Base-by-base conservation (phyloP, 2,329 filamentous ascomycete species). In the Parastagonospora nodorum region DNA sequence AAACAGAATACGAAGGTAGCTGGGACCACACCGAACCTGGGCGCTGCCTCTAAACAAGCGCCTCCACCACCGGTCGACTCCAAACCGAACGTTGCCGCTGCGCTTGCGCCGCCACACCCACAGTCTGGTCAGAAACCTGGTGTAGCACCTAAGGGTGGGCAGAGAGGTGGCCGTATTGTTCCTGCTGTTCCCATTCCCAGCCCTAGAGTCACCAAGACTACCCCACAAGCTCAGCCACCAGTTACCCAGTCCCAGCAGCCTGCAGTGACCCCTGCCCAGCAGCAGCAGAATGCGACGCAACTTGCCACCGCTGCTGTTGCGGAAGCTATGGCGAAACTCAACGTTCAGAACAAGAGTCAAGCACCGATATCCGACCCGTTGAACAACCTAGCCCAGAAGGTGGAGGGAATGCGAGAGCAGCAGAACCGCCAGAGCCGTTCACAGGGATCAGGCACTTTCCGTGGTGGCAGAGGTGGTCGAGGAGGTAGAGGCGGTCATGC, bases 291-390 rank as follows among this genome's bases (percentile, higher is more conserved):
- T 73, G 88, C 88, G 1, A 92, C 89, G 0, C 84, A 88, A 67
- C 85, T 87, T 33, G 89, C 89, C 1, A 87, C 86, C 62, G 88
- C 88, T 28, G 89, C 89, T 8, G 89, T 91, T n/a, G 88, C 88
- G 45, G 84, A 88, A 35, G 89, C 89, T 2, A 91, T 92, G 87
- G 87, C 88, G 1, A 88, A 89, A 66, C 80, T 92, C 19, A 74
- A 75, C n/a, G 57, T 76, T 24, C 63, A 66, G 44, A 66, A 61
- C 49, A 58, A 52, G 15, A 52, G 57, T 11, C 63, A 66, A 36
- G 53, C 60, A 14, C 67, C 67, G 7, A 57, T 50, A 8, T 67
- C 73, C 16, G 51, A 67, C 28, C 82, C 77, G 14, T 80, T 90
- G 67, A 88, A 92, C 58, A 90, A 90, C 58, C 71, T 92, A 51